Evolutionary conservation across 2,329 filamentous ascomycete species (phyloP).

Genomic region (Chrysoporthe deuterocubensis): DNA sequence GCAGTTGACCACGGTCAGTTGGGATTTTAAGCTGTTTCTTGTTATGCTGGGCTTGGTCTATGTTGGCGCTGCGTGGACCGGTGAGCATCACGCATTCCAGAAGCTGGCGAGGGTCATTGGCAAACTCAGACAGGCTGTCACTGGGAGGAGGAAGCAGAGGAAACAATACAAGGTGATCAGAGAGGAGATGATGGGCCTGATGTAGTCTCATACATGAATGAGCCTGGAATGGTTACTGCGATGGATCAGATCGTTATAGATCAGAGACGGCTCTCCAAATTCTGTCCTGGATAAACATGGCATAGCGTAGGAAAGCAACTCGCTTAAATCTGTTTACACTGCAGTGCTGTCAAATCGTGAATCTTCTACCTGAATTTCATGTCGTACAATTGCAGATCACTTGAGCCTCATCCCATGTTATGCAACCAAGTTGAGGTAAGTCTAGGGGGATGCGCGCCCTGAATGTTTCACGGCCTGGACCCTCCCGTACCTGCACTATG

Average conservation of each 20-base stretch:
- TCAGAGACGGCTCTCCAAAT: neutral
- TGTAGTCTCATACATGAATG: slow-evolving; percentile 6
- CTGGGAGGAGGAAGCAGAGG: slow-evolving; percentile 70
- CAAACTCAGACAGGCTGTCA: slow-evolving; percentile 58
- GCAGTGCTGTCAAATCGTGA: neutral
- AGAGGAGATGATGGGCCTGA: slow-evolving; percentile 62
- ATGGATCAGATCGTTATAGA: neutral
- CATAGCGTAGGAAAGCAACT: neutral
- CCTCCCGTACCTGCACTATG: slow-evolving; percentile 20
- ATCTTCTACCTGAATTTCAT: neutral
- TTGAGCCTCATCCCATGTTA: slow-evolving; percentile 7
- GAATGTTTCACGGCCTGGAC: slow-evolving; percentile 13
- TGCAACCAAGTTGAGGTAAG: neutral
- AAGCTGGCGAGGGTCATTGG: slow-evolving; percentile 71
- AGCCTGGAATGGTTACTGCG: neutral
- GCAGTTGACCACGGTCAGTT: slow-evolving; percentile 80
- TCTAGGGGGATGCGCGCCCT: slow-evolving; percentile 1
- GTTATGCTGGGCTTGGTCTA: slow-evolving; percentile 71
- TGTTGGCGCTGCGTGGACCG: slow-evolving; percentile 69
- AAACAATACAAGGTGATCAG: slow-evolving; percentile 86
- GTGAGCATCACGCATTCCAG: slow-evolving; percentile 74
- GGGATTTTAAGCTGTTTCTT: slow-evolving; percentile 74
- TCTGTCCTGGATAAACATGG: neutral
- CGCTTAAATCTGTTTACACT: neutral
- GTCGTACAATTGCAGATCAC: neutral